Evolutionary conservation across 176 grass and related monocot genomes (phyloP), one percentile per base, ranked within the genome.

Genomic region (Metroxylon sagu): DNA sequence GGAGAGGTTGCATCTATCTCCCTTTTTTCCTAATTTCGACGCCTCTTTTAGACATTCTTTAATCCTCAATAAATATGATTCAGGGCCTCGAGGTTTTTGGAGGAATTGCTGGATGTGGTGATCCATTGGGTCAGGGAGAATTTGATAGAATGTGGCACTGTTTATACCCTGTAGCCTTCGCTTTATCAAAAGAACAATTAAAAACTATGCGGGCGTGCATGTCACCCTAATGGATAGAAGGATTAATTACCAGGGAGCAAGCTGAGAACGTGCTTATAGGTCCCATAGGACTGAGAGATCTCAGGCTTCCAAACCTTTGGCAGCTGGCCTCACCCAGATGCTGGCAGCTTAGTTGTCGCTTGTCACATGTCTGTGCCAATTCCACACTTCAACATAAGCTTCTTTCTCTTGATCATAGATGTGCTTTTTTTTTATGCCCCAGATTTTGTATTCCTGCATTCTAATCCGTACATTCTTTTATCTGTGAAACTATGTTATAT

Each of bases 251-350:
- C 59, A 83, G 60, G 63, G 78, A 97, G 55, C 78, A 91, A 82
- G 80, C 87, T 16, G 81, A 85, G 58, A 82, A 74, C 67, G 80
- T 81, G 2, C 69, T 91, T 48, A 77, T 57, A 80, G 66, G 52
- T 68, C 84, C 85, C 27, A 74, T 29, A 53, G 79, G 56, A 58
- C 57, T 74, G 16, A 63, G 57, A 69, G 65, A 25, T 61, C 75
- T 91, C 49, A 82, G 92, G 63, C 91, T 97, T 64, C 92, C 92
- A 70, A 70, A 85, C 71, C 26, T 80, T 80, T 31, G 67, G 87
- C 71, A 91, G 81, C 62, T 97, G 92, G 87, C 92, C 92, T 4
- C 92, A 97, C 67, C 92, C 92, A 50, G 92, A 97, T 80, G 84
- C 87, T 26, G 92, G 92, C 54, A 85, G 56, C 83, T 61, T 91